Percentiles rank a stretch among this genome's conserved stretches.
These are phyloP conservation scores for Pleurostoma richardsiae DNA, from an alignment of 2,329 filamentous ascomycete species.

Conservation along the genomic window DNA sequence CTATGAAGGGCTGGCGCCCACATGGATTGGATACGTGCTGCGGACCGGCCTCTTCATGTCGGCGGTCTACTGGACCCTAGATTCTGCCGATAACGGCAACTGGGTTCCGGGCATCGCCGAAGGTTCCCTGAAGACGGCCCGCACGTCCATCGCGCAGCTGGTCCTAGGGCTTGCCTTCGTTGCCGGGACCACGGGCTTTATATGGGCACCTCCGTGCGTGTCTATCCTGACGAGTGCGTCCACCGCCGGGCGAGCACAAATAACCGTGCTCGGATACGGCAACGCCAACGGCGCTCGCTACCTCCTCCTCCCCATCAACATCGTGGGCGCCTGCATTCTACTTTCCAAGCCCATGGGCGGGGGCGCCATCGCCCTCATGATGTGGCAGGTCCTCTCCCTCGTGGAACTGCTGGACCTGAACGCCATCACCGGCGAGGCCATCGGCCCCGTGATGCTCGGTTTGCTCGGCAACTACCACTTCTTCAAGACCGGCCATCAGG, in stretches of 20 bases:
- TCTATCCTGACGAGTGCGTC: conserved; percentile 56
- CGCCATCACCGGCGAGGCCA: conserved; percentile 58
- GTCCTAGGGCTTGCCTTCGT: conserved; percentile 75
- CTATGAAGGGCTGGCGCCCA: conserved; percentile 78
- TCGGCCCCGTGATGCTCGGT: conserved; percentile 79
- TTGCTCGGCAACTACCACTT: conserved; percentile 91
- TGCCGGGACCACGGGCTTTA: conserved; percentile 78
- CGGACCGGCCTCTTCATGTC: conserved; percentile 70
- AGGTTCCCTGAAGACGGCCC: conserved; percentile 64
- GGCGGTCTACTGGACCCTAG: conserved; percentile 81
- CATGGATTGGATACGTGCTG: conserved; percentile 80
- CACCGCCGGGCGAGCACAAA: conserved; percentile 40
- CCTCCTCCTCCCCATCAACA: conserved; percentile 75
- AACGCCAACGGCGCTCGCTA: conserved; percentile 93
- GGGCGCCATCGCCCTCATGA: conserved; percentile 73
- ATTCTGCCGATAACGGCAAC: conserved; percentile 79
- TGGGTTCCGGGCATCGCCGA: conserved; percentile 64
- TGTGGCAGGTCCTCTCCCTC: conserved; percentile 86
- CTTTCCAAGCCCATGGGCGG: conserved; percentile 94
- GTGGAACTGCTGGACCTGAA: conserved; percentile 59
- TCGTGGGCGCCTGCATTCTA: conserved; percentile 70
- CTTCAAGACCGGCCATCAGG: conserved; percentile 98
- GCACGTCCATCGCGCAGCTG: conserved; percentile 74
- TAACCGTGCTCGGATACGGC: conserved; percentile 84
- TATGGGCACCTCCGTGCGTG: conserved; percentile 81